Evolutionary conservation across 129 eudicot genomes (phyloP).

Genomic region (Solidago caesia): DNA sequence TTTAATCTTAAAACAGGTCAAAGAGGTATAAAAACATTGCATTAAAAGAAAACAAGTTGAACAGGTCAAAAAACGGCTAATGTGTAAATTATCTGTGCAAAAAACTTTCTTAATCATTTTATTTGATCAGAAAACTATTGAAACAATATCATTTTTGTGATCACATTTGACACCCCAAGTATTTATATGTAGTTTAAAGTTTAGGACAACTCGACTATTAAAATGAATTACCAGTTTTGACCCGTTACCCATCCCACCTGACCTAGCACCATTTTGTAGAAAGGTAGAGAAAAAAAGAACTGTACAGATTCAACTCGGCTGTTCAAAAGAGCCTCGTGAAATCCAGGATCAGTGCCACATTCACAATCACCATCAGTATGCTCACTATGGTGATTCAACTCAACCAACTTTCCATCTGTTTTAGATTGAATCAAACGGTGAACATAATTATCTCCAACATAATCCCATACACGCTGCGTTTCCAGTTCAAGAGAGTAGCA

Average conservation of each 20-base stretch:
- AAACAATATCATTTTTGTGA: not conserved
- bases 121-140: not conserved
- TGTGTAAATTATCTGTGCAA: not conserved
- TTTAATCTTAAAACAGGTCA: not conserved
- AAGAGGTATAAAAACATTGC: too few species aligned
- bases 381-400: constrained; percentile 63
- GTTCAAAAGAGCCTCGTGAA: constrained; percentile 58
- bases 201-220: not conserved
- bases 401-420: constrained; percentile 94
- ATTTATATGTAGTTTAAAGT: not conserved
- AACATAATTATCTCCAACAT: constrained; percentile 91
- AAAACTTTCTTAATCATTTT: not conserved
- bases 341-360: constrained; percentile 54
- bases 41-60: not conserved
- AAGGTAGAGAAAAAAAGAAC: not conserved
- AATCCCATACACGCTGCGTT: constrained; percentile 95
- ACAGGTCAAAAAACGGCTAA: not conserved
- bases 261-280: too few species aligned
- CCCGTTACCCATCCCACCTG: not conserved
- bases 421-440: constrained; percentile 95
- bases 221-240: not conserved
- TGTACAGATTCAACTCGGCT: constrained; percentile 85
- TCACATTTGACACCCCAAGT: not conserved
- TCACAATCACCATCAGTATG: constrained; percentile 46
- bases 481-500: constrained; percentile 94